Percentiles rank a stretch among this genome's conserved stretches.
Conservation (phyloP, 768 basidiomycete genomes). For the Leccinum boreale region DNA sequence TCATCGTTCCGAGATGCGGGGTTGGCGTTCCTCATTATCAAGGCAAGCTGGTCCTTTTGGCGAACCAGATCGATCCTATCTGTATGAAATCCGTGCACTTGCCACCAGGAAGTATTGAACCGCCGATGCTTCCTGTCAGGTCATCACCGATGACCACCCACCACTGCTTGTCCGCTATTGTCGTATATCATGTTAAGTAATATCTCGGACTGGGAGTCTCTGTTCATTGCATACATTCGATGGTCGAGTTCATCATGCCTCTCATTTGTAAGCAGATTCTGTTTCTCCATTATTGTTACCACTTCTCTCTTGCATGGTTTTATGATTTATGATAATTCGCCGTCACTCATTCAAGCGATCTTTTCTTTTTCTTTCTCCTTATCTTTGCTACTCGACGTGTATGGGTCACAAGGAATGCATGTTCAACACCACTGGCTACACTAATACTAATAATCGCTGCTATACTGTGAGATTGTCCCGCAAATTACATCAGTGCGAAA, state of each 20-base stretch:
- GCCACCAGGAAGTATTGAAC: conserved; percentile 79
- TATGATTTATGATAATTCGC: conserved; percentile 28
- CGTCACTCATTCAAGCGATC: conserved; percentile 18
- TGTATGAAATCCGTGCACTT: conserved; percentile 81
- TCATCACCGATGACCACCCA: conserved; percentile 1
- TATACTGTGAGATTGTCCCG: background rate
- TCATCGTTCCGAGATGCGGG: conserved; percentile 80
- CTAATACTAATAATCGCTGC: conserved; percentile 19
- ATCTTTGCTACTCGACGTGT: conserved; percentile 33
- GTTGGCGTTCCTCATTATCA: conserved; percentile 50
- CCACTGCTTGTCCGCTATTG: background rate
- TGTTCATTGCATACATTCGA: conserved; percentile 21
- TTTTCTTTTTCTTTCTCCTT: conserved; percentile 9
- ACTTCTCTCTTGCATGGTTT: conserved; percentile 24
- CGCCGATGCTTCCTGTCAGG: conserved; percentile 1
- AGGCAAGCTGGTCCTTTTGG: conserved; percentile 21
- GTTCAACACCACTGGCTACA: conserved; percentile 27
- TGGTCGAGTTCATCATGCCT: conserved; percentile 20
- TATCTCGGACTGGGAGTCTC: conserved; percentile 19
- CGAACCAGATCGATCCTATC: conserved; percentile 57
- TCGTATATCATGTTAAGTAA: conserved; percentile 14
- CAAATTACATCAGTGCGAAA: background rate
- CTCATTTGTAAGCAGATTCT: conserved; percentile 27
- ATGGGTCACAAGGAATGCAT: conserved; percentile 34
- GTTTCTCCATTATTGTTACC: conserved; percentile 26